A percentile compares a stretch with the other conserved stretches of the same genome.
Evolutionary conservation across 192 early-diverging fungal species (phyloP).

Genomic region (Spinellus fusiger): DNA sequence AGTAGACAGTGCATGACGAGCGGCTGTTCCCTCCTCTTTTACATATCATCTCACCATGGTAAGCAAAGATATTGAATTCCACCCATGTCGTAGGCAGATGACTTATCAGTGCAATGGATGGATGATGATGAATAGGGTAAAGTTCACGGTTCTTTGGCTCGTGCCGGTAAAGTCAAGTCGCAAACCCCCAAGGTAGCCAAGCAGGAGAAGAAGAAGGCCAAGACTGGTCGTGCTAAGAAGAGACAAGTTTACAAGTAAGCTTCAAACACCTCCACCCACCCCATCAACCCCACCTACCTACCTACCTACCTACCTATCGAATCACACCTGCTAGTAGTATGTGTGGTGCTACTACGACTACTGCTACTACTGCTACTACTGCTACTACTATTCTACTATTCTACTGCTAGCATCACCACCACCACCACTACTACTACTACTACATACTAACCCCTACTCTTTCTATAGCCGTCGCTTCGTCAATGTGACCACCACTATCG

Average conservation of each 20-base stretch:
- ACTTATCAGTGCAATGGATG: not conserved
- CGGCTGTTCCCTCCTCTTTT: not conserved
- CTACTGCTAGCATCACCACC: not conserved
- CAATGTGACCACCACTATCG: conserved; percentile 80
- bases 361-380: too few relatives aligned
- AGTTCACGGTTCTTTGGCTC: conserved; percentile 99
- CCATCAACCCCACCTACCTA: too few relatives aligned
- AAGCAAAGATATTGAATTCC: not conserved
- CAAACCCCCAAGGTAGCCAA: conserved; percentile 97
- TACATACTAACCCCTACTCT: not conserved
- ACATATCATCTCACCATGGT: not conserved
- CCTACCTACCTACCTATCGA: too few relatives aligned
- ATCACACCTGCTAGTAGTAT: too few relatives aligned
- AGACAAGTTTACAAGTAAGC: conserved; percentile 81
- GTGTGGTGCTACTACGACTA: too few relatives aligned
- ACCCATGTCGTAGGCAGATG: not conserved
- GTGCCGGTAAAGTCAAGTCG: conserved; percentile 99
- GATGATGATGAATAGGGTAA: conserved; percentile 75
- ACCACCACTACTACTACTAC: not conserved
- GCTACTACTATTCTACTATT: too few relatives aligned
- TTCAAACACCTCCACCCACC: too few relatives aligned
- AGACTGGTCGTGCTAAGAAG: conserved; percentile 93
- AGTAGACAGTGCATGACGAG: not conserved
- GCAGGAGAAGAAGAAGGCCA: conserved; percentile 96
- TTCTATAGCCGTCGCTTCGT: conserved; percentile 80